phyloP scores from a whole-genome alignment of 1,284 basidiomycete species.

The Waitea zeae region DNA sequence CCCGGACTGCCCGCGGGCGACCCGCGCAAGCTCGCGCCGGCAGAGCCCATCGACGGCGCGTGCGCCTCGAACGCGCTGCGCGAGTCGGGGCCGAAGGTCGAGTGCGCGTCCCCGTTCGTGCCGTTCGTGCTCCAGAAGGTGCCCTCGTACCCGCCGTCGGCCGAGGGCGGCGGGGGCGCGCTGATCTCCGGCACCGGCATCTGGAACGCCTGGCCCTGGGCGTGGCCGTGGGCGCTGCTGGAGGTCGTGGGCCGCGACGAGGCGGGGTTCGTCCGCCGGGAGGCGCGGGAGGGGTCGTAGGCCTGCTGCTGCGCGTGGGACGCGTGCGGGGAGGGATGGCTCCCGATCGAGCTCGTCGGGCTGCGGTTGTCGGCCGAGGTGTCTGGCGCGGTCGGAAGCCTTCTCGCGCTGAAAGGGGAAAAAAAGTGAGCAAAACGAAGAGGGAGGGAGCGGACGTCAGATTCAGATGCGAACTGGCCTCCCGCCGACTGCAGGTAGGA shows the following conservation, averaged over 20 bases:
- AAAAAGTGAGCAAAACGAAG: background rate
- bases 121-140: background rate
- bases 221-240: background rate
- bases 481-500: too few relatives aligned
- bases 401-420: background rate
- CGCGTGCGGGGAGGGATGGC: too few relatives aligned
- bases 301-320: too few relatives aligned
- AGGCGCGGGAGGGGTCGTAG: background rate
- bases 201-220: background rate
- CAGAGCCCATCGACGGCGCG: background rate
- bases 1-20: conserved; percentile 3
- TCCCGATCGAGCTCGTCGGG: too few relatives aligned
- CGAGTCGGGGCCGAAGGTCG: too few relatives aligned
- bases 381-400: background rate
- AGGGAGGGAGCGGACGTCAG: background rate
- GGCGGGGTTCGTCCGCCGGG: background rate
- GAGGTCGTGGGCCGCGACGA: background rate
- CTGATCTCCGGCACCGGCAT: conserved; percentile 1
- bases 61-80: background rate
- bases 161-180: too few relatives aligned
- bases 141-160: too few relatives aligned
- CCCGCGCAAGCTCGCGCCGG: background rate
- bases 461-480: too few relatives aligned
- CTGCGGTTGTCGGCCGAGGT: too few relatives aligned
- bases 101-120: background rate